Evolutionary conservation across 2,329 filamentous ascomycete genomes (phyloP).

Genomic region (Xylaria sp.): DNA sequence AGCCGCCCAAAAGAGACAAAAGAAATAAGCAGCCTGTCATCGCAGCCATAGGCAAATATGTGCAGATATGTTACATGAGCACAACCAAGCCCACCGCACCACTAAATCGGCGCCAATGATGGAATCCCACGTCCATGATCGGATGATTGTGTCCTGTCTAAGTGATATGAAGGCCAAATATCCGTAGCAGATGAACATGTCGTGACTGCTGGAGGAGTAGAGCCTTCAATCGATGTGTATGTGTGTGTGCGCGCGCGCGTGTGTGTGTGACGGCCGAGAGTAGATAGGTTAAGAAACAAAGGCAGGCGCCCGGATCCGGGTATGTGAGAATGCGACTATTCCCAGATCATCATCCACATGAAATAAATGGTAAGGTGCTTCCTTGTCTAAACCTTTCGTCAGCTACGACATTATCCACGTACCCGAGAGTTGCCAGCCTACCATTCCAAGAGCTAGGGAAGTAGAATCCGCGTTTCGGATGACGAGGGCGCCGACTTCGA

Average conservation of each 20-base stretch:
- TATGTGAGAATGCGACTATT: not conserved
- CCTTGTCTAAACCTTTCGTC: not conserved
- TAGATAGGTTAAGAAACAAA: not conserved
- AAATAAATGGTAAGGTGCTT: not conserved
- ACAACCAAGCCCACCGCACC: too few relatives aligned
- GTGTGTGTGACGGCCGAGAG: not conserved
- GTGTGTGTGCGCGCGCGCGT: too few relatives aligned
- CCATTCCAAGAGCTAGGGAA: constrained; percentile 2
- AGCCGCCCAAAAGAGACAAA: too few relatives aligned
- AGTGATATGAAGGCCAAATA: too few relatives aligned
- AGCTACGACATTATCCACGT: not conserved
- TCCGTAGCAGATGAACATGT: too few relatives aligned
- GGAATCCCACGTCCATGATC: not conserved
- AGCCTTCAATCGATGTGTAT: too few relatives aligned
- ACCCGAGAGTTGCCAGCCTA: not conserved
- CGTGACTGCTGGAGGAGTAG: too few relatives aligned
- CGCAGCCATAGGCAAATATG: constrained; percentile 9
- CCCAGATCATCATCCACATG: not conserved
- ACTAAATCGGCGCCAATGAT: too few relatives aligned
- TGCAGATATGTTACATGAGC: constrained; percentile 14
- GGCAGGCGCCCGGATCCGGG: not conserved
- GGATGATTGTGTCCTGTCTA: too few relatives aligned
- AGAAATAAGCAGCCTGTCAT: constrained; percentile 10
- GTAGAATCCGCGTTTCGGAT: not conserved
- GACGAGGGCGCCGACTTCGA: not conserved